Evolutionary conservation across 257 asterid species (phyloP).

Genomic region (Solanum sejunctum): DNA sequence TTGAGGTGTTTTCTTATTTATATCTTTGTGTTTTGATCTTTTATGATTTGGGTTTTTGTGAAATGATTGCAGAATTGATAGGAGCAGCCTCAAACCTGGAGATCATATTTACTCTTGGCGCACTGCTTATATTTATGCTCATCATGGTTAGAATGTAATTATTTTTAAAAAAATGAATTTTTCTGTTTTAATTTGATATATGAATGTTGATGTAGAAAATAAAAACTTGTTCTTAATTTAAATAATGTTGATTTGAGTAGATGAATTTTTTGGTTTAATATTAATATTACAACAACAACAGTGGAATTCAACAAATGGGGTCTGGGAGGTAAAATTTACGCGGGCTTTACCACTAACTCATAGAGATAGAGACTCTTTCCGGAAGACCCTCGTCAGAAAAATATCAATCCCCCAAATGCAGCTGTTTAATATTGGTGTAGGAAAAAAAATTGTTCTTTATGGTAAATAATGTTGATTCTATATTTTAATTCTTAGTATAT

Average conservation of each 20-base stretch:
- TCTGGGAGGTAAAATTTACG: no score
- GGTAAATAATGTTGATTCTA: not conserved
- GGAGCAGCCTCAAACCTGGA: slow-evolving; percentile 70
- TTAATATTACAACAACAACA: no score
- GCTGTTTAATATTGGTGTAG: not conserved
- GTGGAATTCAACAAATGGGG: no score
- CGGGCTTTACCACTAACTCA: no score
- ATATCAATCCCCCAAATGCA: no score
- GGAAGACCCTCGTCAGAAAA: no score
- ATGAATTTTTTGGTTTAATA: not conserved
- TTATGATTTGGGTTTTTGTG: not conserved
- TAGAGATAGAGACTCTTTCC: no score
- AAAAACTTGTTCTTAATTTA: not conserved
- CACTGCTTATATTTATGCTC: slow-evolving; percentile 71
- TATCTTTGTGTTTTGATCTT: not conserved
- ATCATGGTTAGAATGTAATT: slow-evolving; percentile 49
- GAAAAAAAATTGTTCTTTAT: not conserved
- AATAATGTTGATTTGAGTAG: not conserved
- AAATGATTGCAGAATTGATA: slow-evolving; percentile 29
- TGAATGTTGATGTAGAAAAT: not conserved
- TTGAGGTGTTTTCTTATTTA: not conserved
- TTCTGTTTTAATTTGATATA: not conserved
- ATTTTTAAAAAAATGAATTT: not conserved
- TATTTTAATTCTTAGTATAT: no score
- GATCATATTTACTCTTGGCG: slow-evolving; percentile 99